Base-by-base conservation (phyloP, 352 stramenopile species). In the Globisporangium megalacanthum region DNA sequence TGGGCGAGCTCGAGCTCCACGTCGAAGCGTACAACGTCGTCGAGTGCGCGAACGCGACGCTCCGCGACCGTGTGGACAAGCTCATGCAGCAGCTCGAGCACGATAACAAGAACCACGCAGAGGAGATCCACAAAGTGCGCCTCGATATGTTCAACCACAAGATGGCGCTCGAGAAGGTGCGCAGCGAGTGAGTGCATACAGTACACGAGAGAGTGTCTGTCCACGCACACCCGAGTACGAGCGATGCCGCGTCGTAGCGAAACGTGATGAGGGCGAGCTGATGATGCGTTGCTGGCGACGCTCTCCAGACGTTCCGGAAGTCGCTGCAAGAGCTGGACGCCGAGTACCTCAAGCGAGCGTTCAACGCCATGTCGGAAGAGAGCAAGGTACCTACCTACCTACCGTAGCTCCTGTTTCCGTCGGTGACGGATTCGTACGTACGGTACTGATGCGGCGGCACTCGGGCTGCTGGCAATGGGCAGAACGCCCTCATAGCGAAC, bases 141-240 rank as follows among this genome's bases (percentile, higher is more conserved):
- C 67, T 90, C 41, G 81, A 91, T 58, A 88, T 89, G 79, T 91
- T 91, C 59, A 91, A 91, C 54, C 81, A 89, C 72, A 91, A 89
- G 54, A 89, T 91, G 79, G 79, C 79, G 37, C 68, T 91, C 29
- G 81, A 91, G 61, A 88, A 91, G 75, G 77, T 87, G 37, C 0
- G 46, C 10, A 5, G 15, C 5, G 35, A 13, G 35, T 39, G 35
- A 39, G 13, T 20, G n/a, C n/a, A 13, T 31, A 10, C 47, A 49
- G 10, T 49, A 29, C 25, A 29, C 14, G 14, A 29, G 44, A 49
- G 17, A 22, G 46, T 13, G 46, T 6, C 20, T 10, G 4, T 11
- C 47, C 10, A 31, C 25, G 37, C 10, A 31, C 25, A 52, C 22
- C 19, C 13, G 25, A 29, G 35, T 39, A 8, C 35, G 35, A 2